These are phyloP conservation scores for Geotrichum restrictum DNA, from an alignment of 1,139 yeast species.

Conservation along the genomic window DNA sequence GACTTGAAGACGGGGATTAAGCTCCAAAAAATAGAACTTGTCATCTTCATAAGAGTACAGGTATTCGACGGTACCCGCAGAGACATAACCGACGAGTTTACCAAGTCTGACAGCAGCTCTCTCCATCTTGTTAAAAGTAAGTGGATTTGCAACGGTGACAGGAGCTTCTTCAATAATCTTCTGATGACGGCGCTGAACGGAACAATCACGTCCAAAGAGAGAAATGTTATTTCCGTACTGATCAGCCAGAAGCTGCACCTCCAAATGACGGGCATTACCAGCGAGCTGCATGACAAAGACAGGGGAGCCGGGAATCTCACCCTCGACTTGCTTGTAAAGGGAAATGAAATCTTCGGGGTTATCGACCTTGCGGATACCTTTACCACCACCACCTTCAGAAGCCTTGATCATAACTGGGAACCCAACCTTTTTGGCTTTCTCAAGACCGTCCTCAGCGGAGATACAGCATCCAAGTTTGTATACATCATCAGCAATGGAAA, in stretches of 20 bases:
- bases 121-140: constrained; percentile 88
- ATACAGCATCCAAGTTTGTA: constrained; percentile 85
- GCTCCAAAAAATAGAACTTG: constrained; percentile 90
- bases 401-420: constrained; percentile 97
- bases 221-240: constrained; percentile 94
- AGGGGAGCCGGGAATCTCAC: constrained; percentile 95
- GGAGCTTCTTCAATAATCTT: constrained; percentile 97
- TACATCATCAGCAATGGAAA: constrained; percentile 77
- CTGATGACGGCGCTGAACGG: constrained; percentile 96
- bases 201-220: constrained; percentile 92
- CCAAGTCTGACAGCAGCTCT: constrained; percentile 96
- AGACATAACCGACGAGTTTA: constrained; percentile 91
- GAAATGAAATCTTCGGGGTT: constrained; percentile 64
- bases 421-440: constrained; percentile 78
- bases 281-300: constrained; percentile 92
- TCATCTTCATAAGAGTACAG: constrained; percentile 90
- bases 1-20: constrained; percentile 96
- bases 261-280: constrained; percentile 92
- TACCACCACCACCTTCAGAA: constrained; percentile 99
- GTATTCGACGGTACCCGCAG: constrained; percentile 98
- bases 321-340: constrained; percentile 81
- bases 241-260: constrained; percentile 90
- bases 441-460: constrained; percentile 83
- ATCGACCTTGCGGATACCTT: constrained; percentile 93
- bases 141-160: constrained; percentile 83